phyloP scores from a whole-genome alignment of 2,329 filamentous ascomycete species.

The Tympanopsis confertula region DNA sequence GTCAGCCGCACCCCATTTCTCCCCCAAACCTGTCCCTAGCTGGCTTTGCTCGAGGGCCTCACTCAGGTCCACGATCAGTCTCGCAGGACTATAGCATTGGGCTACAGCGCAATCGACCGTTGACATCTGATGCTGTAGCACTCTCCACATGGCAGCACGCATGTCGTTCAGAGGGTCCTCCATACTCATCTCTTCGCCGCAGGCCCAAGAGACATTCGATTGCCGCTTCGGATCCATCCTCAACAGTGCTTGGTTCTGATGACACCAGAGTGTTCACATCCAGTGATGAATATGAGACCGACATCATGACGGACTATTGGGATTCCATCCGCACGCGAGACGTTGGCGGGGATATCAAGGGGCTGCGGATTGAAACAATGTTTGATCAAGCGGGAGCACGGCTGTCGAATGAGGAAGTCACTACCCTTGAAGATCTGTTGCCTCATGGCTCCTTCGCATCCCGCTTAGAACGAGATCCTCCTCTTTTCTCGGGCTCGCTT shows the following conservation, averaged over 20 bases:
- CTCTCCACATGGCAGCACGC: conserved; percentile 10
- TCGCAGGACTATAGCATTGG: not conserved
- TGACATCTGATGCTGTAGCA: not conserved
- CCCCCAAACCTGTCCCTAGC: too few species aligned
- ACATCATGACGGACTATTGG: conserved; percentile 48
- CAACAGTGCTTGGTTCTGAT: conserved; percentile 48
- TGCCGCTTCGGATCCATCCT: conserved; percentile 44
- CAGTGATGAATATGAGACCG: conserved; percentile 47
- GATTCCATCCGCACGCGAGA: conserved; percentile 45
- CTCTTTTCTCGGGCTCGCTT: too few species aligned
- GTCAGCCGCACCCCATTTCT: conserved; percentile 1
- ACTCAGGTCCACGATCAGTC: not conserved
- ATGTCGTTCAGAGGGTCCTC: conserved; percentile 4
- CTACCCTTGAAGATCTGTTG: not conserved
- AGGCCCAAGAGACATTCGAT: conserved; percentile 39
- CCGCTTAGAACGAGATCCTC: too few species aligned
- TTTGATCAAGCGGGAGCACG: not conserved
- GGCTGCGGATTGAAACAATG: not conserved
- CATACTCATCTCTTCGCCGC: too few species aligned
- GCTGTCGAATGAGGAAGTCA: not conserved
- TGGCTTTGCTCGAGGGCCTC: too few species aligned
- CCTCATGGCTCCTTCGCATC: not conserved
- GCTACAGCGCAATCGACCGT: not conserved
- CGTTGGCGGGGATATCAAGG: not conserved
- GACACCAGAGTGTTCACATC: conserved; percentile 44